Evolutionary conservation across 1,139 yeast species (phyloP), one percentile per base, ranked within the genome.

Genomic region (Nakaseomyces nivariensis): DNA sequence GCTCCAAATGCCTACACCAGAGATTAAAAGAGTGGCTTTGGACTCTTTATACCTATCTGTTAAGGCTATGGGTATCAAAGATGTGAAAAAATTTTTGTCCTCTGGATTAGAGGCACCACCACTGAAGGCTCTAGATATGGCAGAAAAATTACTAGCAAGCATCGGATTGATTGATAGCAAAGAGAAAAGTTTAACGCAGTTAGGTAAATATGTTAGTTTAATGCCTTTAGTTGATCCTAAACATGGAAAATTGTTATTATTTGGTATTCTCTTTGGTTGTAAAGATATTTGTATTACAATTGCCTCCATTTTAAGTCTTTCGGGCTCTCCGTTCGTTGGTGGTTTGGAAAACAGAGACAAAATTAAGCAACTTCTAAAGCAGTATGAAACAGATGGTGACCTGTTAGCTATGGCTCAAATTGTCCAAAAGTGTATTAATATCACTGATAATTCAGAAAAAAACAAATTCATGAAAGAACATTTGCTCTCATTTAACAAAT

Each of bases 21-120:
- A 92, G 63, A 90, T 92, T 50, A 79, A 79, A 56, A 73, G 97
- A 53, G 81, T 92, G 0, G 81, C 95, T 34, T 67, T 92, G 43
- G 96, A 90, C 57, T 87, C 87, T 48, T 71, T 92, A 43, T 89
- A 85, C 59, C 72, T 92, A 51, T 79, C 83, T 48, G 95, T 89
- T 9, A 88, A 89, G 63, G 77, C 96, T 0, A 88, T 92, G 95
- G 96, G 95, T 0, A 77, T 90, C 29, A 70, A 72, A 4, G 75
- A 85, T 55, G 96, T 89, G 0, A 75, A 75, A 51, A 74, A 71
- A 26, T 92, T 92, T 60, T 72, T 92, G 54, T 71, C 75, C 8
- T 75, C 78, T 45, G 97, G 97, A 0, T 67, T 92, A 47, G 97
- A 90, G 63, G 83, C 95, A 0, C 97, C 97, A 8, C 72, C 73